Conservation (phyloP, 1,139 yeast species). For the Candida sp. region DNA sequence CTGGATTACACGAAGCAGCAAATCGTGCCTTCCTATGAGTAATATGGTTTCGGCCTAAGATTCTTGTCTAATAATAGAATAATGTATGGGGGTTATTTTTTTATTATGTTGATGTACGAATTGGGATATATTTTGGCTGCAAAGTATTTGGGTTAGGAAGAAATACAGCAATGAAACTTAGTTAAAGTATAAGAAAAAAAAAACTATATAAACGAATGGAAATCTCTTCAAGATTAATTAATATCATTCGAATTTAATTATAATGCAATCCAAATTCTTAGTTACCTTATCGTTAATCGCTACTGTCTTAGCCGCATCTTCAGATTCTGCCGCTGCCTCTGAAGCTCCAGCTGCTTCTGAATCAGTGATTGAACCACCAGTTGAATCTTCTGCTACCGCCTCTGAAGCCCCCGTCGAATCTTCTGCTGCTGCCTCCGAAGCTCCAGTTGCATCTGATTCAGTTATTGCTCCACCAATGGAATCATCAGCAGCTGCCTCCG, state of each 20-base stretch:
- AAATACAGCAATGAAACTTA: no score
- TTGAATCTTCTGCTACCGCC: conserved; percentile 9
- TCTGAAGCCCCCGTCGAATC: conserved; percentile 6
- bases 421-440: conserved; percentile 4
- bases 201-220: background rate
- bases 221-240: background rate
- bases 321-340: background rate
- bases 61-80: background rate
- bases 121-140: background rate
- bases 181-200: no score
- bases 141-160: background rate
- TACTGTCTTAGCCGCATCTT: background rate
- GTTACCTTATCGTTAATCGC: conserved; percentile 1
- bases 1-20: background rate
- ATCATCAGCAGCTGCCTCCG: background rate
- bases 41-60: no score
- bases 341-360: conserved; percentile 4
- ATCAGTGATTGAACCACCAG: conserved; percentile 9
- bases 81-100: background rate
- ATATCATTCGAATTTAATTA: background rate
- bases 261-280: conserved; percentile 1
- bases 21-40: background rate
- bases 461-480: no score
- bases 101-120: background rate
- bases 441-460: background rate